These are phyloP conservation scores for Rosa chinensis DNA, from an alignment of 306 rosid genomes.

Conservation along the genomic window DNA sequence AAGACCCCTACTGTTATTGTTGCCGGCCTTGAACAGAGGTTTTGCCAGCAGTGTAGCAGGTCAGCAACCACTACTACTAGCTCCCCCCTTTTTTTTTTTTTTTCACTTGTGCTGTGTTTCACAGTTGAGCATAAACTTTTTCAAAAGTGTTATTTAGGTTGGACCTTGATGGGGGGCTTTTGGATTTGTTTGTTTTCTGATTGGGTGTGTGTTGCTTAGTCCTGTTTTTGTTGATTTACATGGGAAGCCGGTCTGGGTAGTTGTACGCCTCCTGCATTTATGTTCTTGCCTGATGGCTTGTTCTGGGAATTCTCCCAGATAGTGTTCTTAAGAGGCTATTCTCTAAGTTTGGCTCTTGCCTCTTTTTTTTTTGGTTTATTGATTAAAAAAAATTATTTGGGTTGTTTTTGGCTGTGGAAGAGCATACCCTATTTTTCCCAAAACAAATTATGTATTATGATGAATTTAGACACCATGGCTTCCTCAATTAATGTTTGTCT, in stretches of 20 bases:
- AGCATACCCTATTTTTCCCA: not conserved
- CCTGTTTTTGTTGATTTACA: not conserved
- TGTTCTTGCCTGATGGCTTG: not conserved
- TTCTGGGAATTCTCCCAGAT: not conserved
- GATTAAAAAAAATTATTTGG: not conserved
- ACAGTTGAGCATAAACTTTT: not conserved
- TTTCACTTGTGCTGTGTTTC: not conserved
- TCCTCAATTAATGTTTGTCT: not conserved
- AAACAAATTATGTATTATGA: not conserved
- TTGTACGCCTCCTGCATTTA: not conserved
- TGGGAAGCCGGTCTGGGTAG: not conserved
- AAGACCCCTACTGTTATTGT: slow-evolving; percentile 77
- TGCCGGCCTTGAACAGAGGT: slow-evolving; percentile 75
- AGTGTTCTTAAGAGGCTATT: not conserved
- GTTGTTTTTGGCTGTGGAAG: not conserved
- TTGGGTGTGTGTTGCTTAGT: not conserved
- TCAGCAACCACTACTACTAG: not conserved
- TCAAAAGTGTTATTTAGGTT: not conserved
- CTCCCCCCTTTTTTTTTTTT: not conserved
- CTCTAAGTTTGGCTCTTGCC: not conserved
- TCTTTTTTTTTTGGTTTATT: not conserved
- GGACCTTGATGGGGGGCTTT: not conserved
- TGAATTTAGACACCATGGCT: not conserved
- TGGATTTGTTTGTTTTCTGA: not conserved
- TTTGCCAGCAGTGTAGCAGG: slow-evolving; percentile 99